Base-by-base conservation (phyloP, 1,284 basidiomycete species). In the Ceratobasidium sp. region DNA sequence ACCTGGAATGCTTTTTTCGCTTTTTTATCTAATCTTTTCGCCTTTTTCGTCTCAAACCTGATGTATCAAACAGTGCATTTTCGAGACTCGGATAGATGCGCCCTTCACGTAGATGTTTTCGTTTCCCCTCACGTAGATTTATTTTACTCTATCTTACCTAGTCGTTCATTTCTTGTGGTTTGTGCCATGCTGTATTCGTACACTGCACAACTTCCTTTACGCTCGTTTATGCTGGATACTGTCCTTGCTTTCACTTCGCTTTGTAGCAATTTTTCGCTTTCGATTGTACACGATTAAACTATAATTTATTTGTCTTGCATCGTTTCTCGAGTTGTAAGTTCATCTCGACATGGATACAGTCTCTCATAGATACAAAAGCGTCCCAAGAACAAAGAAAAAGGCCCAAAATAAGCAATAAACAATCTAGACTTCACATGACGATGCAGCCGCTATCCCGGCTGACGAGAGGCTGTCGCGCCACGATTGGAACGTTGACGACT, bases 11-110 rank as follows among this genome's bases (percentile, higher is more conserved):
- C n/a, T 40, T 33, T 67, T 67, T 28, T 69, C 20, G 67, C 13
- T 53, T 39, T 42, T 55, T 51, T 53, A 18, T 86, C 83, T 86
- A 26, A 73, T 10, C 15, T 44, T 53, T 53, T 64, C 46, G 42
- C n/a, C 60, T 78, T 44, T 44, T 39, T 46, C 53, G 4, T 18
- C 40, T 66, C 28, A 51, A 23, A 64, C 70, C 61, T 73, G 23
- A 23, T 71, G 69, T 71, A 71, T 71, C 69, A 26, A 71, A 56
- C 69, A 71, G 68, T 15, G 68, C 28, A 33, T 33, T 33, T 33
- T 58, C n/a, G 55, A n/a, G 69, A 44, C 28, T 71, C 23, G 33
- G 69, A 71, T 71, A 71, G 69, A 71, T 58, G 53, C 55, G 53
- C 33, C 20, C 23, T 58, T 28, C 40, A 10, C 23, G 46, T 73